A percentile compares a stretch with the other conserved stretches of the same genome.
Conservation (phyloP, 1,139 yeast genomes). For the Kodamaea alishanica region DNA sequence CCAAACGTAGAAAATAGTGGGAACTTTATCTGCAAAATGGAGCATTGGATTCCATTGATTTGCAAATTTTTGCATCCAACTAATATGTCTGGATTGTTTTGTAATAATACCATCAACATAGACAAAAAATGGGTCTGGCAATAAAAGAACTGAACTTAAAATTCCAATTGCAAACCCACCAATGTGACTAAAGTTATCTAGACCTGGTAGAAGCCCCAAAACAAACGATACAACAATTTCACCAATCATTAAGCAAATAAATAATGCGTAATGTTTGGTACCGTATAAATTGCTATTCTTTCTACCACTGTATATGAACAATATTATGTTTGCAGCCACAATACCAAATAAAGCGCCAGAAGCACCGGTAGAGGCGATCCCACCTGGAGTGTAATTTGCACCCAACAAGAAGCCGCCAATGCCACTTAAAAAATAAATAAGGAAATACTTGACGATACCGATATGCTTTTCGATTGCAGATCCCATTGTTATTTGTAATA, state of each 20-base stretch:
- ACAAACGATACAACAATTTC: slow-evolving; percentile 63
- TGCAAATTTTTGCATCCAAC: slow-evolving; percentile 36
- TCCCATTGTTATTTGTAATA: slow-evolving; percentile 62
- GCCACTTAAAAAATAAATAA: slow-evolving; percentile 62
- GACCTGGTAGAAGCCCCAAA: slow-evolving; percentile 67
- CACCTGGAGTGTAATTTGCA: slow-evolving; percentile 68
- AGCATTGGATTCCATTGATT: slow-evolving; percentile 43
- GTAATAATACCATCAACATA: slow-evolving; percentile 42
- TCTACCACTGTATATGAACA: slow-evolving; percentile 54
- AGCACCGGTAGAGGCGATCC: slow-evolving; percentile 70
- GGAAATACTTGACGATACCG: slow-evolving; percentile 53
- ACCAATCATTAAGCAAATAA: slow-evolving; percentile 46
- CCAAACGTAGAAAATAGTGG: slow-evolving; percentile 46
- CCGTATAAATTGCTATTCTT: slow-evolving; percentile 44
- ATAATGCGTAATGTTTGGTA: slow-evolving; percentile 40
- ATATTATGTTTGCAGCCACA: slow-evolving; percentile 58
- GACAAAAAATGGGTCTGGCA: slow-evolving; percentile 57
- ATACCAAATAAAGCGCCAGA: slow-evolving; percentile 74
- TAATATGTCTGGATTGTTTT: slow-evolving; percentile 20
- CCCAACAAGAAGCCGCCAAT: slow-evolving; percentile 68
- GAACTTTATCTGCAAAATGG: slow-evolving; percentile 34
- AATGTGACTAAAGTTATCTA: slow-evolving; percentile 73
- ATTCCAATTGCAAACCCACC: slow-evolving; percentile 74
- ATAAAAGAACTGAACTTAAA: slow-evolving; percentile 47
- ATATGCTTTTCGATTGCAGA: slow-evolving; percentile 57